Conservation (phyloP, 208 protist genomes). For the Wallacemonas sp. region DNA sequence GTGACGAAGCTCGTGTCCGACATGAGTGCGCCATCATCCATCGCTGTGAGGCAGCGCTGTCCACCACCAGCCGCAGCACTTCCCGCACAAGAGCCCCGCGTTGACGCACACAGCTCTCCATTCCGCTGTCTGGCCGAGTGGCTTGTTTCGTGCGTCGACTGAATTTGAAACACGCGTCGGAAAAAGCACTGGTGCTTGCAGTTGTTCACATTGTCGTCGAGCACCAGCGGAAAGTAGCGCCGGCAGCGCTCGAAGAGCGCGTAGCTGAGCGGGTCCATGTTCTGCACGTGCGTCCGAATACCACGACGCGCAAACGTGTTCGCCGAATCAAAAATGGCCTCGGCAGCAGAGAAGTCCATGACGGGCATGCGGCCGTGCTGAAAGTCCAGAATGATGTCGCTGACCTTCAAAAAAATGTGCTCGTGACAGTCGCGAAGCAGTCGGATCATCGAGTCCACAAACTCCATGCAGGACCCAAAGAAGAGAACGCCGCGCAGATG, state of each 20-base stretch:
- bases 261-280: constrained; percentile 55
- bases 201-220: constrained; percentile 55
- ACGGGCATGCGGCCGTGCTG: constrained; percentile 53
- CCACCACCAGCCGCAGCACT: too few relatives aligned
- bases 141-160: constrained; percentile 8
- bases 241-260: constrained; percentile 46
- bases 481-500: constrained; percentile 52
- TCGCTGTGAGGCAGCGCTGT: too few relatives aligned
- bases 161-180: constrained; percentile 30
- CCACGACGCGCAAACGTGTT: constrained; percentile 40
- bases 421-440: constrained; percentile 48
- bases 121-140: neutral
- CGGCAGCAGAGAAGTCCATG: constrained; percentile 51
- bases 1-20: neutral
- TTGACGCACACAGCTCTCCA: neutral
- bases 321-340: constrained; percentile 49
- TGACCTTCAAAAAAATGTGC: constrained; percentile 59
- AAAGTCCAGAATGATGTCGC: constrained; percentile 61
- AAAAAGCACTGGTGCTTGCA: constrained; percentile 50
- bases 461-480: constrained; percentile 59
- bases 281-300: constrained; percentile 57
- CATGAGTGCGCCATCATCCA: neutral
- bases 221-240: constrained; percentile 43
- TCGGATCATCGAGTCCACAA: constrained; percentile 48
- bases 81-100: too few relatives aligned